Evolutionary conservation across 2,329 filamentous ascomycete genomes (phyloP).

Genomic region (Colletotrichum euphorbiae): DNA sequence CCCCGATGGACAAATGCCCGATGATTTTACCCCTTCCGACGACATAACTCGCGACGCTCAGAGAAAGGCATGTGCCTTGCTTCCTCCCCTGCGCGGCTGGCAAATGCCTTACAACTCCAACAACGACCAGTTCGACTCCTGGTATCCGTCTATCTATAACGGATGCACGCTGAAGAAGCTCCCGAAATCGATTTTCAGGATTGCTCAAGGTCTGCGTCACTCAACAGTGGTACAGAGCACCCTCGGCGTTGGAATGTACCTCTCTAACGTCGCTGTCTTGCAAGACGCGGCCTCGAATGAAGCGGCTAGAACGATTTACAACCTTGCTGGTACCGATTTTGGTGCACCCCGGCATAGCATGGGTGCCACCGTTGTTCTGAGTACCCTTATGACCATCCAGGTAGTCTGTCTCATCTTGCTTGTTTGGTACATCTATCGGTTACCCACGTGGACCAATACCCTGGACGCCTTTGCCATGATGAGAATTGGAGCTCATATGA

Average conservation of each 20-base stretch:
- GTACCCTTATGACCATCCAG: conserved; percentile 31
- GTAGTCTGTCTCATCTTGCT: conserved; percentile 26
- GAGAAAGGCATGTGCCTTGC: conserved; percentile 18
- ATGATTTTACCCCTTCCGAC: neutral
- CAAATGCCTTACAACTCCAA: conserved; percentile 34
- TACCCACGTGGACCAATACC: conserved; percentile 38
- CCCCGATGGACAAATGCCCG: conserved; percentile 14
- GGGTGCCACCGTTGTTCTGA: conserved; percentile 22
- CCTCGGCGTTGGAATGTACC: conserved; percentile 37
- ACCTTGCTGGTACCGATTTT: conserved; percentile 26
- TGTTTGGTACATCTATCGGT: conserved; percentile 36
- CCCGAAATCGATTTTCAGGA: conserved; percentile 30
- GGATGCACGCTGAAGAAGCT: conserved; percentile 29
- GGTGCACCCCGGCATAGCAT: conserved; percentile 10
- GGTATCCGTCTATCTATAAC: conserved; percentile 32
- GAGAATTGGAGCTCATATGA: conserved; percentile 28
- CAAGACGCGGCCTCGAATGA: conserved; percentile 32
- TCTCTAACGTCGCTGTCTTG: conserved; percentile 33
- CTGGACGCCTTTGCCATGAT: conserved; percentile 37
- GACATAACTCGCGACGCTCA: neutral
- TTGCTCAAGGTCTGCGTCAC: conserved; percentile 28
- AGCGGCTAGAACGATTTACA: conserved; percentile 36
- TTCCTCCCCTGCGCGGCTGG: conserved; percentile 26
- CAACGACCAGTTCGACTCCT: conserved; percentile 32
- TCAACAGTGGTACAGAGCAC: conserved; percentile 32